A percentile compares a stretch with the other conserved stretches of the same genome.
These are phyloP conservation scores for Pontederia crassipes DNA, from an alignment of 176 grass and related monocot species.

Conservation along the genomic window DNA sequence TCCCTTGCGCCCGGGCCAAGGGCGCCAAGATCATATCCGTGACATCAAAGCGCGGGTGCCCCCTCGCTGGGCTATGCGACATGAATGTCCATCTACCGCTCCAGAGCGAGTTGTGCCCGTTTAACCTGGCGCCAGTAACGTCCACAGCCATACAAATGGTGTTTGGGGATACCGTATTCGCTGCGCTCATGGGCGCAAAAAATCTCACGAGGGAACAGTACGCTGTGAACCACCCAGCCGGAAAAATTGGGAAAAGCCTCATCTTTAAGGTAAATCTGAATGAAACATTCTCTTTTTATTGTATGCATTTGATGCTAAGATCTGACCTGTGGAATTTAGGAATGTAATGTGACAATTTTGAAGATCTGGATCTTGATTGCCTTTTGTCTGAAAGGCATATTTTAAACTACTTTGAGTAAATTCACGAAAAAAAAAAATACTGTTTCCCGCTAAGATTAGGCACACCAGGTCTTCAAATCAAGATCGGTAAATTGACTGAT, in stretches of 20 bases:
- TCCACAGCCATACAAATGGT: slow-evolving; percentile 84
- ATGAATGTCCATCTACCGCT: slow-evolving; percentile 89
- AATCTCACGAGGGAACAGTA: slow-evolving; percentile 68
- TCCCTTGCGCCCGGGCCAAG: slow-evolving; percentile 73
- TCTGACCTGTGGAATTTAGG: too few species aligned
- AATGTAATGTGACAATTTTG: too few species aligned
- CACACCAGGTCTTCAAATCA: too few species aligned
- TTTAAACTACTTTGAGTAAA: too few species aligned
- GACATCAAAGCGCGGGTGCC: slow-evolving; percentile 52
- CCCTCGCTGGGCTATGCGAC: slow-evolving; percentile 68
- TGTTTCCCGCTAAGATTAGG: too few species aligned
- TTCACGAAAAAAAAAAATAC: too few species aligned
- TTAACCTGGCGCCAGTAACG: slow-evolving; percentile 77
- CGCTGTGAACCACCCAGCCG: slow-evolving; percentile 79
- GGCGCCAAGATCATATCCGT: slow-evolving; percentile 62
- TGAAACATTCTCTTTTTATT: neutral
- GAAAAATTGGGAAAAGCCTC: slow-evolving; percentile 92
- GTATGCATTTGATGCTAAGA: neutral
- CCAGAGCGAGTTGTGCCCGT: slow-evolving; percentile 87
- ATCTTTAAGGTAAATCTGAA: slow-evolving; percentile 65
- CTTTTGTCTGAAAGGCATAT: too few species aligned
- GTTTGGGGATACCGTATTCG: slow-evolving; percentile 82
- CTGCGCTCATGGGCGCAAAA: slow-evolving; percentile 60
- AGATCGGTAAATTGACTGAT: too few species aligned
- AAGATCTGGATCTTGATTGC: too few species aligned